Evolutionary conservation across 768 basidiomycete genomes (phyloP), one percentile per base, ranked within the genome.

Genomic region (Lactarius deliciosus): DNA sequence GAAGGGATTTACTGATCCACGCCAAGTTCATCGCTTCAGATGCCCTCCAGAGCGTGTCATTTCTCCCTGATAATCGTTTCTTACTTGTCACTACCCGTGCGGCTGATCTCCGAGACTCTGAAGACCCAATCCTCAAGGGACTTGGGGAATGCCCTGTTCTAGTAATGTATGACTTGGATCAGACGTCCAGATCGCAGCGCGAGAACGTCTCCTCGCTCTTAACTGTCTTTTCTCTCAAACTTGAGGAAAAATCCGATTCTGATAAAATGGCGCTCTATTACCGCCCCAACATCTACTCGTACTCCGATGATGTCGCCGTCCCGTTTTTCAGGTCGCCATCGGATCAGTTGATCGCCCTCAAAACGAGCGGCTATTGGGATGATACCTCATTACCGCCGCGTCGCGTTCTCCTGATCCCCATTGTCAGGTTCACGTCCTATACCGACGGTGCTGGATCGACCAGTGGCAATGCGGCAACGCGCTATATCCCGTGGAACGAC

Each of bases 401-500:
- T 38, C 38, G 34, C 1, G 45, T 61, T 10, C 54, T 65, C 36
- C 32, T 65, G 18, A 56, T 65, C 6, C 64, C 64, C 13, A 45
- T 65, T 9, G 25, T 55, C 6, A 61, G 13, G 54, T 28, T 61
- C 13, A 34, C 61, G 5, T 22, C 28, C 18, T 28, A 65, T 11
- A 5, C 61, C 5, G 13, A 41, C 7, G n/a, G 45, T n/a, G n/a
- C 45, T 38, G 1, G 36, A 10, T 10, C 36, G 2, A 2, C 36
- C 36, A n/a, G 15, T 2, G 60, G 18, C 36, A 41, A 13, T 3
- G 15, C 8, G 15, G 25, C 11, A 20, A 56, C 43, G 15, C 36
- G 55, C 43, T 50, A 57, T 55, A 11, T 66, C 60, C 56, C 2
- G 18, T 66, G 65, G 65, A 16, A 66, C 7, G 60, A 66, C 16